Conservation (phyloP, 75 land plant genomes). For the Chamaecyparis obtusa region DNA sequence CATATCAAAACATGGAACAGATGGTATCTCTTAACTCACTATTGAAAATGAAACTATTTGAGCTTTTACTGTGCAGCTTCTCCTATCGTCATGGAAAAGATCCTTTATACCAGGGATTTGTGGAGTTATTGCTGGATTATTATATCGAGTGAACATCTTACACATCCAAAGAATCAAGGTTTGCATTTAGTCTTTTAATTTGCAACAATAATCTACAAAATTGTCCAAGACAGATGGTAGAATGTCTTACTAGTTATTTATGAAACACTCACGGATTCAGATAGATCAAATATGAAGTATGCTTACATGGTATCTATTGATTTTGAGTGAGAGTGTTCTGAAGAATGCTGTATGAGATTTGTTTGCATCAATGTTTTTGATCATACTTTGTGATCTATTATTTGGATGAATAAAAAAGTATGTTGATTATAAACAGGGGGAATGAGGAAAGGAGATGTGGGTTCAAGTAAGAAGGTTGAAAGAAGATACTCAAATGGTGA, state of each 20-base stretch:
- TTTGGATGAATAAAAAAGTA: too few species aligned
- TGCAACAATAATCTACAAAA: not conserved
- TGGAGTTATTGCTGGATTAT: conserved; percentile 78
- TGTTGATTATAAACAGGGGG: too few species aligned
- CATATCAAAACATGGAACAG: not conserved
- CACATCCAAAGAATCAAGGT: conserved; percentile 83
- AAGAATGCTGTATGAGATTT: too few species aligned
- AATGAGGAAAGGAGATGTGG: too few species aligned
- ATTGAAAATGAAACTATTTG: not conserved
- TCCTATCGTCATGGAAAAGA: conserved; percentile 84
- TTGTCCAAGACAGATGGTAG: not conserved
- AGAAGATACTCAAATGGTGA: too few species aligned
- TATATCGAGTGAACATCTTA: conserved; percentile 75
- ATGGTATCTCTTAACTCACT: not conserved
- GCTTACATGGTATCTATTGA: not conserved
- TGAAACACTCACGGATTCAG: not conserved
- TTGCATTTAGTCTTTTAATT: not conserved
- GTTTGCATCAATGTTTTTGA: too few species aligned
- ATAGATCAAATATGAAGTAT: not conserved
- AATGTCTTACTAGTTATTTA: not conserved
- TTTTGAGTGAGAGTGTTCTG: too few species aligned
- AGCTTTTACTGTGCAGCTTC: conserved; percentile 56
- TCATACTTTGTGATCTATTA: too few species aligned
- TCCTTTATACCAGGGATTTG: conserved; percentile 90
- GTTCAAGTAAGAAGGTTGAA: too few species aligned